Evolutionary conservation across 306 rosid genomes (phyloP), one percentile per base, ranked within the genome.

Genomic region (Cyamopsis tetragonoloba): DNA sequence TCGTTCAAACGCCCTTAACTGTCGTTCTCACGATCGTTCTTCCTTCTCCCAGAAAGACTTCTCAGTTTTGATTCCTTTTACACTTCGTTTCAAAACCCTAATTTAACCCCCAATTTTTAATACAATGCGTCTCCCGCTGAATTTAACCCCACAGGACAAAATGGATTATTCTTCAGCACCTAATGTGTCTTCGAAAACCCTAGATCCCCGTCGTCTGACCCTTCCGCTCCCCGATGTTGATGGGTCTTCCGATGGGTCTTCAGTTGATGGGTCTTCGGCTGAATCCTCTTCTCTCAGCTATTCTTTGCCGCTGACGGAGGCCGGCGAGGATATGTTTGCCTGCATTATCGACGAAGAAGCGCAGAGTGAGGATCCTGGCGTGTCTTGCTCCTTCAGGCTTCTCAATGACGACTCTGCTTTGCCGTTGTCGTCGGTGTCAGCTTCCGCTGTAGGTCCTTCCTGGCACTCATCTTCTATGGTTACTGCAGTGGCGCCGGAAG

Each of bases 41-140:
- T 3, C n/a, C 7, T 3, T 2, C 14, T 63, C 13, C 30, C 2
- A 48, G 4, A 48, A 12, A 4, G 22, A 51, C 44, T 62, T 28
- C 62, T 48, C 62, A n/a, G n/a, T 44, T 51, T 61, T 6, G n/a
- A n/a, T 50, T 14, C 3, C 46, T 7, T 62, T 62, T 49, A 34
- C 47, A 11, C 46, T 54, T 8, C 17, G 4, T 44, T 44, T 71
- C 0, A 65, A 65, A 62, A 49, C 81, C 78, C 80, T 68, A 41
- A 48, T 4, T 4, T 10, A 4, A 9, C 28, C 9, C 12, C 22
- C 12, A 17, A 1, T 24, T 46, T 19, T n/a, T 3, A 66, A 12
- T 39, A 47, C 50, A 7, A 56, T 62, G 85, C 63, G 28, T 5
- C 0, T 4, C 59, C 56, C 1, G 11, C 15, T 0, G 56, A 57